These are phyloP conservation scores for Boletus bicolor DNA, from an alignment of 768 basidiomycete genomes.

Conservation along the genomic window DNA sequence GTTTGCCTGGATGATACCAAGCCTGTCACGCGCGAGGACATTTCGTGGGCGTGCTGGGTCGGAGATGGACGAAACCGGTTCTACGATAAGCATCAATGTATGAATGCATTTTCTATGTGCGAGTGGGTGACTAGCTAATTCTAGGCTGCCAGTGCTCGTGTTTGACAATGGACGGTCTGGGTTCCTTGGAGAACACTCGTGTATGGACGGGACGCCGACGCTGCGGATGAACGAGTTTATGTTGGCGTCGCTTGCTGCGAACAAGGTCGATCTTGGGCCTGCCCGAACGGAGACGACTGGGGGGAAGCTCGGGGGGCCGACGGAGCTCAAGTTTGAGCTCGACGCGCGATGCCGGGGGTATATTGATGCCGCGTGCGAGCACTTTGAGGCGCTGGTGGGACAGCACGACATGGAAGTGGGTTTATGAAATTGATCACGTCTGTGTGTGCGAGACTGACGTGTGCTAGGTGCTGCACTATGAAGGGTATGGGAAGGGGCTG, in stretches of 20 bases:
- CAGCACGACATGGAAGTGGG: constrained; percentile 76
- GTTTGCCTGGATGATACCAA: constrained; percentile 80
- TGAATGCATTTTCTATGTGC: constrained; percentile 19
- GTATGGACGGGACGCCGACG: constrained; percentile 94
- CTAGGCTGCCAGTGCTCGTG: constrained; percentile 65
- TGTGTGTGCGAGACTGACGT: constrained; percentile 8
- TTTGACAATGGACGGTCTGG: constrained; percentile 94
- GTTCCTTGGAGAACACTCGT: constrained; percentile 86
- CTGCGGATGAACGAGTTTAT: constrained; percentile 94
- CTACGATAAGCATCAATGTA: constrained; percentile 96
- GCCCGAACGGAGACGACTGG: constrained; percentile 35
- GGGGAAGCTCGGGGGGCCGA: constrained; percentile 48
- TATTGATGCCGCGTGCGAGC: constrained; percentile 55
- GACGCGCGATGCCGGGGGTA: constrained; percentile 50
- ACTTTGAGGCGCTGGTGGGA: constrained; percentile 74
- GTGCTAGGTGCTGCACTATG: constrained; percentile 72
- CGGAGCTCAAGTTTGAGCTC: constrained; percentile 70
- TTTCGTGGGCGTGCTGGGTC: constrained; percentile 82
- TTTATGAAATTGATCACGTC: not conserved
- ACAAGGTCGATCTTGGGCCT: constrained; percentile 75
- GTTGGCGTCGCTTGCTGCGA: constrained; percentile 66
- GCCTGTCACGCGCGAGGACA: constrained; percentile 78
- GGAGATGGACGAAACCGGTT: constrained; percentile 90
- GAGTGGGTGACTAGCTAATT: constrained; percentile 1
- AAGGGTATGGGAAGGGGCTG: constrained; percentile 82